phyloP scores from a whole-genome alignment of 2,329 filamentous ascomycete genomes.

The Aspergillus oerlinghausenensis region DNA sequence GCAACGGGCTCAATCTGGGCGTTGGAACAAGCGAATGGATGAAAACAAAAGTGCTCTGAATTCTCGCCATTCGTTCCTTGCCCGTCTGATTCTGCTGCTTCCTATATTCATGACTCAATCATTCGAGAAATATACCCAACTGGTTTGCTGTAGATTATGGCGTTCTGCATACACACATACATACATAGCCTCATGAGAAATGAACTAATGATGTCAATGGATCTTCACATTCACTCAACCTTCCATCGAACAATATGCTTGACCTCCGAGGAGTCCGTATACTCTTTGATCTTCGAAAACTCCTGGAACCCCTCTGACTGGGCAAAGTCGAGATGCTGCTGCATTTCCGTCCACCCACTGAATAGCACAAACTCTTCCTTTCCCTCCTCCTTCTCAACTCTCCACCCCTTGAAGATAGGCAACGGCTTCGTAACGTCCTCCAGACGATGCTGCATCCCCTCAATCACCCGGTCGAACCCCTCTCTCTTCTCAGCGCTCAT shows the following conservation, averaged over 20 bases:
- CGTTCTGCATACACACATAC: not conserved
- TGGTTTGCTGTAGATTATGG: not conserved
- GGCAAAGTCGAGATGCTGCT: slow-evolving; percentile 33
- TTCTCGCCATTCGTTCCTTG: not conserved
- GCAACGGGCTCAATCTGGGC: slow-evolving; percentile 75
- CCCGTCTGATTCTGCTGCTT: not conserved
- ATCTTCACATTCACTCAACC: not conserved
- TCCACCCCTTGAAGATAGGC: slow-evolving; percentile 34
- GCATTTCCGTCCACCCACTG: slow-evolving; percentile 34
- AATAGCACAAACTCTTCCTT: slow-evolving; percentile 43
- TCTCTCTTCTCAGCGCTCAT: slow-evolving; percentile 17
- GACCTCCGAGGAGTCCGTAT: slow-evolving; percentile 22
- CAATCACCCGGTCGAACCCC: slow-evolving; percentile 25
- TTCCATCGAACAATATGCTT: slow-evolving; percentile 16
- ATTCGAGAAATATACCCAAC: not conserved
- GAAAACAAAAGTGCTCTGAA: slow-evolving; percentile 67
- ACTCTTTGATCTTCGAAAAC: slow-evolving; percentile 19
- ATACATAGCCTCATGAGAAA: not conserved
- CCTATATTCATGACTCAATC: not conserved
- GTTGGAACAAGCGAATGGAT: slow-evolving; percentile 86
- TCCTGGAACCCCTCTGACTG: slow-evolving; percentile 28
- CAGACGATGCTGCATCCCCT: slow-evolving; percentile 21
- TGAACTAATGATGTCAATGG: not conserved
- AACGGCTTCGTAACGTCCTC: slow-evolving; percentile 24
- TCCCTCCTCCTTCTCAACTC: slow-evolving; percentile 32